These are phyloP conservation scores for Talaromyces nanjingensis DNA, from an alignment of 495 filamentous ascomycete genomes.

Conservation along the genomic window DNA sequence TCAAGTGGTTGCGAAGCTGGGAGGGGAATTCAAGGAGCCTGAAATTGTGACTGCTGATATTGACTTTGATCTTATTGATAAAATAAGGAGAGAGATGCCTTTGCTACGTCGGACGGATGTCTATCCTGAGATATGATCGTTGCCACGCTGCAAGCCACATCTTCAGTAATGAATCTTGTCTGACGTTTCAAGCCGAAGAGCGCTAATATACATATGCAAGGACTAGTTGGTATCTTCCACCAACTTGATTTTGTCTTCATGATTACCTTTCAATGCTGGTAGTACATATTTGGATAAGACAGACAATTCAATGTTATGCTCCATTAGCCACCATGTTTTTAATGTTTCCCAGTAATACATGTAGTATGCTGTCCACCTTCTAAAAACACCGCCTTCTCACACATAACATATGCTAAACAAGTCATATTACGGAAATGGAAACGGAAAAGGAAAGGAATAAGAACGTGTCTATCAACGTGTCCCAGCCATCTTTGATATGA, in stretches of 20 bases:
- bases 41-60: conserved; percentile 46
- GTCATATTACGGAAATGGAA: conserved; percentile 12
- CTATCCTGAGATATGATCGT: conserved; percentile 48
- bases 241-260: no score
- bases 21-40: conserved; percentile 41
- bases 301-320: background rate
- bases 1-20: conserved; percentile 57
- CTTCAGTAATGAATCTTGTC: background rate
- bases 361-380: background rate
- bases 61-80: conserved; percentile 41
- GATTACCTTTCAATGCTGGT: background rate
- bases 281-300: background rate
- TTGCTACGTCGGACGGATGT: conserved; percentile 55
- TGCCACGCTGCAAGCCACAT: background rate
- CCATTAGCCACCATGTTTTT: background rate
- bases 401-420: background rate
- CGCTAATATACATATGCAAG: background rate
- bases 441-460: conserved; percentile 20
- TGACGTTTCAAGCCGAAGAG: background rate
- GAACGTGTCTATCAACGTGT: conserved; percentile 34
- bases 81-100: conserved; percentile 56
- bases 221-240: background rate
- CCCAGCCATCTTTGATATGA: conserved; percentile 12
- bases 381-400: background rate
- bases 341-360: background rate